Percentiles rank a stretch among this genome's conserved stretches.
These are phyloP conservation scores for Moricandia moricandioides DNA, from an alignment of 345 rosid species.

Conservation along the genomic window DNA sequence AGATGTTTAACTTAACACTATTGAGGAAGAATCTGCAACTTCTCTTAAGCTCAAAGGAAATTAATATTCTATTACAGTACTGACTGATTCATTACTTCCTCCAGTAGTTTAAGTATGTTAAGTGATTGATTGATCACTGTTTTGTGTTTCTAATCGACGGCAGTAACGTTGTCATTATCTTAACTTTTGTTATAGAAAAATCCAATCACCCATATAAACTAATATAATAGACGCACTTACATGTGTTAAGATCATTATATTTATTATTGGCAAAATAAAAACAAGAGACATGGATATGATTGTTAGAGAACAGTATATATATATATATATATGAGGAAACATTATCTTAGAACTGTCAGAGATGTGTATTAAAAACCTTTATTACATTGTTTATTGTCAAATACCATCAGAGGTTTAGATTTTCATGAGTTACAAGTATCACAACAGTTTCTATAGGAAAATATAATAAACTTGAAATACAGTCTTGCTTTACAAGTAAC, in stretches of 20 bases:
- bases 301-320: no score
- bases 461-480: background rate
- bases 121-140: background rate
- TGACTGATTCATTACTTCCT: background rate
- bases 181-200: background rate
- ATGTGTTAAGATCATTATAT: no score
- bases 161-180: background rate
- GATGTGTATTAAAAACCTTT: background rate
- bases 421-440: background rate
- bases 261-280: no score
- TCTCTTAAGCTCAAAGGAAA: slow-evolving; percentile 25
- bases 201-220: background rate
- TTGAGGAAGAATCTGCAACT: slow-evolving; percentile 15
- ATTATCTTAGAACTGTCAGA: background rate
- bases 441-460: background rate
- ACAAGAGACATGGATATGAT: no score
- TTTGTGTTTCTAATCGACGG: background rate
- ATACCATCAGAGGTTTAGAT: background rate
- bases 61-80: slow-evolving; percentile 11
- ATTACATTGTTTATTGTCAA: background rate
- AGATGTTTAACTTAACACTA: slow-evolving; percentile 16
- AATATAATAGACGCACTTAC: background rate
- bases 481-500: slow-evolving; percentile 1
- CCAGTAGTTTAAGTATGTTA: background rate
- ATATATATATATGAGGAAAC: background rate